These are phyloP conservation scores for Aspergillus terreus DNA, from an alignment of 2,329 filamentous ascomycete species.

Conservation along the genomic window DNA sequence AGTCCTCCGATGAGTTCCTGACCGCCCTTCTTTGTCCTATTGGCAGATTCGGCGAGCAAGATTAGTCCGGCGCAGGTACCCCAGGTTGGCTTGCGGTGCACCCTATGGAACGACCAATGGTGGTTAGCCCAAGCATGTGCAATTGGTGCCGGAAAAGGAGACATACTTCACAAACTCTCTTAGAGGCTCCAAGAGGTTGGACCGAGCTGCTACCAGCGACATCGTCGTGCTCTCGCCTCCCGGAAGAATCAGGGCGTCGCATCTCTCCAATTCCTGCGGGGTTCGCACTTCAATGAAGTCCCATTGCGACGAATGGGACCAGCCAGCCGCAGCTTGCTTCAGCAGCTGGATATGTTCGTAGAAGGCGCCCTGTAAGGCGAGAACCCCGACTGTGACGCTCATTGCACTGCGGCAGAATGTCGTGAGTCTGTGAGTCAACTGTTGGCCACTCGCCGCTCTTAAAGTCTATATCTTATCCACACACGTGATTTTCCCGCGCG, in stretches of 20 bases:
- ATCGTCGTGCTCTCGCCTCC: conserved; percentile 96
- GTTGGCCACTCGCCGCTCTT: conserved; percentile 2
- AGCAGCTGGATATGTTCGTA: conserved; percentile 80
- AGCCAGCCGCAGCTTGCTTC: conserved; percentile 60
- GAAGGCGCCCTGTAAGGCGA: conserved; percentile 89
- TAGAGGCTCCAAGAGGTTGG: conserved; percentile 76
- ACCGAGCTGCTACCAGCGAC: conserved; percentile 78
- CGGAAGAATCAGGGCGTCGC: conserved; percentile 82
- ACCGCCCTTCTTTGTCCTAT: conserved; percentile 82
- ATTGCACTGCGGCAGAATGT: conserved; percentile 16
- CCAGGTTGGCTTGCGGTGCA: conserved; percentile 79
- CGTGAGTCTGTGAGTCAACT: conserved; percentile 9
- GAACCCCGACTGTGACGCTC: conserved; percentile 56
- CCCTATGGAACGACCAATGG: conserved; percentile 43
- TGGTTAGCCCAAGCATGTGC: conserved; percentile 7
- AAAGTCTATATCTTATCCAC: conserved; percentile 1
- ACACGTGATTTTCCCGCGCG: background rate
- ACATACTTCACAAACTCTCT: conserved; percentile 85
- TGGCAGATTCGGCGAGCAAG: conserved; percentile 80
- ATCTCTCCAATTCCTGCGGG: conserved; percentile 63
- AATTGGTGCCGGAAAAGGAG: background rate
- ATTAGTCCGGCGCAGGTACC: conserved; percentile 96
- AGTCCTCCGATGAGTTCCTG: conserved; percentile 92
- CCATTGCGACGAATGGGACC: conserved; percentile 40
- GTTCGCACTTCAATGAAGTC: conserved; percentile 77